A percentile compares a stretch with the other conserved stretches of the same genome.
Evolutionary conservation across 805 yeast species (phyloP).

Genomic region (Saturnispora halmiae): DNA sequence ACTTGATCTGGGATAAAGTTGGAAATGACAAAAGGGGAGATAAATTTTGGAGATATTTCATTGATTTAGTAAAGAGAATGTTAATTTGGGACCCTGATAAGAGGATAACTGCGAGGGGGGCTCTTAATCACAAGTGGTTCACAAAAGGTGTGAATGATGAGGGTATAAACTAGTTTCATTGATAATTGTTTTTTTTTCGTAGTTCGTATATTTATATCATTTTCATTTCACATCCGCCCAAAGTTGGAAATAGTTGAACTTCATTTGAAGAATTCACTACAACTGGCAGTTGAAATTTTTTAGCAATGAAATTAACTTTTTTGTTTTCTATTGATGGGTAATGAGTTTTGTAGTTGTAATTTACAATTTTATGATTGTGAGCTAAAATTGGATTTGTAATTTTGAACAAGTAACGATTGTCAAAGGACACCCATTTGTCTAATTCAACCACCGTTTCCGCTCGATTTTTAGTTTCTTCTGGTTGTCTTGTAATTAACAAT

Average conservation of each 20-base stretch:
- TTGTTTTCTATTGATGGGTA: conserved; percentile 3
- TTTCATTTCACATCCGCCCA: background rate
- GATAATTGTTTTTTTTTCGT: background rate
- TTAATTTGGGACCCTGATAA: conserved; percentile 42
- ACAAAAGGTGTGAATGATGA: conserved; percentile 50
- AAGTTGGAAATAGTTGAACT: conserved; percentile 5
- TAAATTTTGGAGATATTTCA: conserved; percentile 74
- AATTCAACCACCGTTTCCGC: background rate
- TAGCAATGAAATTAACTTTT: conserved; percentile 3
- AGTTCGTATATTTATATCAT: background rate
- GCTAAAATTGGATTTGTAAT: background rate
- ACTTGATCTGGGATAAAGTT: conserved; percentile 24
- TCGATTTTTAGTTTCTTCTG: conserved; percentile 1
- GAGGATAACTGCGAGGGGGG: conserved; percentile 45
- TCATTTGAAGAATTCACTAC: conserved; percentile 1
- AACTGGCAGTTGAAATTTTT: conserved; percentile 5
- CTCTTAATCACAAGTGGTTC: conserved; percentile 68
- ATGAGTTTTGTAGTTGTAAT: conserved; percentile 6
- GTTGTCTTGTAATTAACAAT: conserved; percentile 1
- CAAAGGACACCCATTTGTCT: conserved; percentile 2
- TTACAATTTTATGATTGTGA: background rate
- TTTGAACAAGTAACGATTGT: conserved; percentile 7
- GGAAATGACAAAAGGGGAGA: conserved; percentile 41
- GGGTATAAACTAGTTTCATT: conserved; percentile 25
- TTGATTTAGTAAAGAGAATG: conserved; percentile 41